Base-by-base conservation (phyloP, 2,329 filamentous ascomycete species). In the Westerdykella aurantiaca region DNA sequence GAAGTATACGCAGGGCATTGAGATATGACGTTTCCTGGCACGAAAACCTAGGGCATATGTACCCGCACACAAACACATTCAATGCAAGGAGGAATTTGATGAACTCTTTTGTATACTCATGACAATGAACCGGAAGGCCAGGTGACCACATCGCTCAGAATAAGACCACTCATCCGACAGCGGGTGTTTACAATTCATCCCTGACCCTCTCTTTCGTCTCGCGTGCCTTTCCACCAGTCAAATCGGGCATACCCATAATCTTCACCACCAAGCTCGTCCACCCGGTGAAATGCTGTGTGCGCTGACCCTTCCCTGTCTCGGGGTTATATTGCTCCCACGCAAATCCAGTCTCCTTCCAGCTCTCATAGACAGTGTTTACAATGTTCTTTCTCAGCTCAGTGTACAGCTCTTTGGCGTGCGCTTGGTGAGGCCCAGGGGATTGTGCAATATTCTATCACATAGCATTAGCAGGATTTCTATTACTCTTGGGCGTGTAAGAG, bases 191-290 rank as follows among this genome's bases (percentile, higher is more conserved):
- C 49, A 66, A 47, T 43, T 66, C 63, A 47, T 66, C 63, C 41
- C 53, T 57, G 0, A 51, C 52, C n/a, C 46, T 45, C 21, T 50
- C 53, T 25, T 42, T 38, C 6, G 7, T 18, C 33, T 14, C 33
- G 3, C 16, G 9, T 14, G 33, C 33, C 13, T 35, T 18, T 35
- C 34, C 52, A 31, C 55, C 54, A 14, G 55, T 55, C 34, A 88
- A 61, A 55, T 94, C 85, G 6, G 88, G 86, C 88, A 98, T 91
- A 38, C 82, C 81, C 89, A 97, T 95, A 54, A 98, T 88, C 75
- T 95, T 96, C 37, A 97, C 90, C 38, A 97, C 87, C 69, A 97
- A 73, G 66, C 88, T 95, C n/a, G 93, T 98, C 93, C 93, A 98
- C 40, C 93, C 93, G 0, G 93, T 96, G 66, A 98, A 98, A 69